Conservation (phyloP, 192 early-diverging fungal species). For the Backusella mclennaniae region DNA sequence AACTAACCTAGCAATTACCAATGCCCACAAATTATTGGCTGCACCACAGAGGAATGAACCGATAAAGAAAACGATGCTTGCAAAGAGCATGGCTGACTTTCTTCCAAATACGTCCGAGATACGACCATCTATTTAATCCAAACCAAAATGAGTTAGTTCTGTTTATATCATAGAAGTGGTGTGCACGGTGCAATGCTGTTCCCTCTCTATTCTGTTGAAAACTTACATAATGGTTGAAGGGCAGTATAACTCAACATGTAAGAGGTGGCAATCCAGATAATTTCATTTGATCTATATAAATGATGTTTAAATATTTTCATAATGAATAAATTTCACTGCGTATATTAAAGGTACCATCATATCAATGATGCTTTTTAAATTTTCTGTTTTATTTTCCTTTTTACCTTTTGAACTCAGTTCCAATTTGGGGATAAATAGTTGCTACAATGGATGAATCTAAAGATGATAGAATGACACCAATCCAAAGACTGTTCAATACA, state of each 20-base stretch:
- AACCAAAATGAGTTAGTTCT: background rate
- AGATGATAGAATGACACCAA: constrained; percentile 28
- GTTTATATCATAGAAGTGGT: background rate
- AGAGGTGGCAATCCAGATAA: constrained; percentile 81
- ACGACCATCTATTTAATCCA: constrained; percentile 38
- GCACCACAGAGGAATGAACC: constrained; percentile 71
- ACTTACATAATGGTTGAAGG: constrained; percentile 72
- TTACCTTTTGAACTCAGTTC: constrained; percentile 40
- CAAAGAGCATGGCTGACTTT: constrained; percentile 52
- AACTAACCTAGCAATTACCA: constrained; percentile 48
- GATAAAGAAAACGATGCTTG: constrained; percentile 60
- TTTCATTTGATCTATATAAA: constrained; percentile 41
- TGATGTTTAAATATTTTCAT: too few species aligned
- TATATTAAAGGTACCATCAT: background rate
- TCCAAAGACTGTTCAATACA: constrained; percentile 23
- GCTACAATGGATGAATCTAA: constrained; percentile 40
- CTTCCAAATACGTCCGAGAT: constrained; percentile 84
- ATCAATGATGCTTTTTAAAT: background rate
- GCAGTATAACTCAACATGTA: constrained; percentile 76
- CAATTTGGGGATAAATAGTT: constrained; percentile 36
- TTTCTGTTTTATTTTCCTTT: background rate
- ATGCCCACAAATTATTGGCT: constrained; percentile 40
- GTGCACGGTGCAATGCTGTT: background rate
- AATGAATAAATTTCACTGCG: too few species aligned
- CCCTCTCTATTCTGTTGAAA: background rate